Evolutionary conservation across 331 rosid genomes (phyloP).

Genomic region (Quercus phellos): DNA sequence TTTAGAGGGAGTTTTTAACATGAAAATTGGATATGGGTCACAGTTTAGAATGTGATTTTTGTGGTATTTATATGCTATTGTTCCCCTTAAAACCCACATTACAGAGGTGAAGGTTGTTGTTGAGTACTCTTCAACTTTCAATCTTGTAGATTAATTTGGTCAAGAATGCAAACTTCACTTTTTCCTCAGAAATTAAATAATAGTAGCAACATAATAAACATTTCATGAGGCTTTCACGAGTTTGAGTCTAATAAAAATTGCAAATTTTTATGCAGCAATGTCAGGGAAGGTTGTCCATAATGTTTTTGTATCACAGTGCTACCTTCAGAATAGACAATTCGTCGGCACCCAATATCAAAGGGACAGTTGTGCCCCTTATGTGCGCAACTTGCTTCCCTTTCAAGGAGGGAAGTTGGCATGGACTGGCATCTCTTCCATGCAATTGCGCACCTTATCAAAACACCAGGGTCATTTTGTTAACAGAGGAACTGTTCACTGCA

Average conservation of each 20-base stretch:
- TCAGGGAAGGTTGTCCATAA: slow-evolving; percentile 89
- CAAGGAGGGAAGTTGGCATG: slow-evolving; percentile 83
- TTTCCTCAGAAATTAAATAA: neutral
- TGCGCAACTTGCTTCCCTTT: slow-evolving; percentile 62
- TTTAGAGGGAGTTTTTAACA: neutral
- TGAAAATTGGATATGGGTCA: neutral
- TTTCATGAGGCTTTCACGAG: slow-evolving; percentile 17
- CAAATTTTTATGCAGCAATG: slow-evolving; percentile 79
- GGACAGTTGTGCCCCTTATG: slow-evolving; percentile 68
- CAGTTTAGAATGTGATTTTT: neutral
- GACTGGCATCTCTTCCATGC: slow-evolving; percentile 71
- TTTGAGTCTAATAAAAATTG: slow-evolving; percentile 44
- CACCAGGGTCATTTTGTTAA: slow-evolving; percentile 40
- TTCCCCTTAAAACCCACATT: neutral
- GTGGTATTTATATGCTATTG: neutral
- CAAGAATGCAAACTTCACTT: neutral
- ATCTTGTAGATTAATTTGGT: neutral
- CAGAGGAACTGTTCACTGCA: slow-evolving; percentile 64
- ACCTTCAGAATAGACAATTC: slow-evolving; percentile 57
- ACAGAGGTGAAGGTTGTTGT: neutral
- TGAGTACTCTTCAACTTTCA: neutral
- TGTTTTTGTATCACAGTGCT: slow-evolving; percentile 70
- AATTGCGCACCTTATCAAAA: slow-evolving; percentile 58
- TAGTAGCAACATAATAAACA: neutral
- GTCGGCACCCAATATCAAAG: slow-evolving; percentile 44